A percentile compares a stretch with the other conserved stretches of the same genome.
Conservation (phyloP, 495 filamentous ascomycete genomes). For the Penicillium odoratum region DNA sequence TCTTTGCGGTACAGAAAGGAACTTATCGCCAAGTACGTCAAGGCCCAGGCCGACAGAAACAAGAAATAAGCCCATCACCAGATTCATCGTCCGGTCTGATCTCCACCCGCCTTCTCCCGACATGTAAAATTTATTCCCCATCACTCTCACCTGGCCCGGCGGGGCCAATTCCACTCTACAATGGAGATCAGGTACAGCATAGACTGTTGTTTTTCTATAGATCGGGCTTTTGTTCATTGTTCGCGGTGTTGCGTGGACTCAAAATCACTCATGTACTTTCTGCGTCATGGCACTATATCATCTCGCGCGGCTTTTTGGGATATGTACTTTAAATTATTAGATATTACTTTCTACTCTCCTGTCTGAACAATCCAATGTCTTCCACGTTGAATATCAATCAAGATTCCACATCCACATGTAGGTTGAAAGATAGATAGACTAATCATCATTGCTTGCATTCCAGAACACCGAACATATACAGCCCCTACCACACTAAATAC, state of each 20-base stretch:
- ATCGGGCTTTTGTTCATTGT: background rate
- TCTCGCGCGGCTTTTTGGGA: constrained; percentile 17
- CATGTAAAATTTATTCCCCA: constrained; percentile 23
- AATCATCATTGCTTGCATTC: too few relatives aligned
- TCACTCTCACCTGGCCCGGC: constrained; percentile 2
- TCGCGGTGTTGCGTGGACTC: constrained; percentile 9
- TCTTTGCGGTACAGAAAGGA: constrained; percentile 63
- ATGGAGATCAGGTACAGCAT: constrained; percentile 10
- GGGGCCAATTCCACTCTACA: constrained; percentile 8
- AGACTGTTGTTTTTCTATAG: constrained; percentile 8
- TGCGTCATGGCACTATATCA: constrained; percentile 28
- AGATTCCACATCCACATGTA: background rate
- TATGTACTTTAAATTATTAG: constrained; percentile 30
- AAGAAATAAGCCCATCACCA: constrained; percentile 53
- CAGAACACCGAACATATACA: too few relatives aligned
- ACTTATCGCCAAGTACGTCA: constrained; percentile 82
- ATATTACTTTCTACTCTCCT: constrained; percentile 34
- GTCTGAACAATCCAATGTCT: constrained; percentile 26
- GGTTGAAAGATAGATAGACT: too few relatives aligned
- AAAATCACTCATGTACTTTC: constrained; percentile 22
- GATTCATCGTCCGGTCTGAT: background rate
- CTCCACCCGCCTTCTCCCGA: background rate
- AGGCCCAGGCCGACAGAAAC: constrained; percentile 74
- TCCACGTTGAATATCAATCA: background rate
- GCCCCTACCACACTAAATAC: too few relatives aligned